phyloP scores from a whole-genome alignment of 2,329 filamentous ascomycete species.

The Huntiella savannae region DNA sequence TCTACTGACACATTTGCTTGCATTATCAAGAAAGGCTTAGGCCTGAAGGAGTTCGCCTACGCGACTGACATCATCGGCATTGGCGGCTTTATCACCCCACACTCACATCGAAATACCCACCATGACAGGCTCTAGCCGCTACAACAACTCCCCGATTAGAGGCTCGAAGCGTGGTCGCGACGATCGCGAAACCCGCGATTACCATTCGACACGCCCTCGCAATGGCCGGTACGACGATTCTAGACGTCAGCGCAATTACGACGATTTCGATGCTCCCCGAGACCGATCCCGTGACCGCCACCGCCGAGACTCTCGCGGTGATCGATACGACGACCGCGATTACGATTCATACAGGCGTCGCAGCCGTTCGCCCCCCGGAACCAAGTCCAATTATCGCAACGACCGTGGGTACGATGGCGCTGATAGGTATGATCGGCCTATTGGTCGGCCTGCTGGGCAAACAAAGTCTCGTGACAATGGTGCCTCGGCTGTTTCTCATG shows the following conservation, averaged over 20 bases:
- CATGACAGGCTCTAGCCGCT: slow-evolving; percentile 13
- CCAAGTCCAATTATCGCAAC: slow-evolving; percentile 12
- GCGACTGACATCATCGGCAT: neutral
- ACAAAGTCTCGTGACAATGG: slow-evolving; percentile 25
- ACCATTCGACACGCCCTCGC: slow-evolving; percentile 33
- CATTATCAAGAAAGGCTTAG: slow-evolving; percentile 2
- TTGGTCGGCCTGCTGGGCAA: slow-evolving; percentile 17
- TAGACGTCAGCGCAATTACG: slow-evolving; percentile 40
- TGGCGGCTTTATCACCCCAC: neutral
- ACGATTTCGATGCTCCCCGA: slow-evolving; percentile 32
- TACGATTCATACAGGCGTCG: slow-evolving; percentile 21
- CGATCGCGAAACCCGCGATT: slow-evolving; percentile 37
- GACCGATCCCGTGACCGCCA: slow-evolving; percentile 18
- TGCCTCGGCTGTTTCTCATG: slow-evolving; percentile 1
- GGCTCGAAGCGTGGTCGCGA: slow-evolving; percentile 45
- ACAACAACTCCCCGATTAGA: neutral
- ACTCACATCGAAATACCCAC: neutral
- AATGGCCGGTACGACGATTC: slow-evolving; percentile 27
- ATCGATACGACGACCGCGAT: slow-evolving; percentile 18
- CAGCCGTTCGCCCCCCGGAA: slow-evolving; percentile 28
- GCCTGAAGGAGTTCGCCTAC: neutral
- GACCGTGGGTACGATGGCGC: slow-evolving; percentile 15
- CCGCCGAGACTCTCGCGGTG: slow-evolving; percentile 33
- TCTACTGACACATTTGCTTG: slow-evolving; percentile 9
- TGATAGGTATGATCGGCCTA: slow-evolving; percentile 16